phyloP scores from a whole-genome alignment of 2,329 filamentous ascomycete species.

The Diaporthe australafricana region DNA sequence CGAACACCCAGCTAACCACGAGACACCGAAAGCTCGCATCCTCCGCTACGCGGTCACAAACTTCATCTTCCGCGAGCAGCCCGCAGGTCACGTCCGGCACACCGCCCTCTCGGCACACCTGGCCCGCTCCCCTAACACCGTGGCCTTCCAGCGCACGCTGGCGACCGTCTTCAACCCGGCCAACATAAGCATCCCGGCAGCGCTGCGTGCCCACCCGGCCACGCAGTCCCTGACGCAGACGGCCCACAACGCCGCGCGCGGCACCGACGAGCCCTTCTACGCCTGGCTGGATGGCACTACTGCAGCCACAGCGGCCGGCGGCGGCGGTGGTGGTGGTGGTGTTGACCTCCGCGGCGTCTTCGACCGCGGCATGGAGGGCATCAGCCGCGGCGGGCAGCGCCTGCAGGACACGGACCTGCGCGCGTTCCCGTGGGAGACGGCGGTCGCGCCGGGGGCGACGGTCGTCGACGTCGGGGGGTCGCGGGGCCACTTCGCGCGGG shows the following conservation, averaged over 20 bases:
- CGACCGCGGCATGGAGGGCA: constrained; percentile 10
- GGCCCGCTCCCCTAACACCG: neutral
- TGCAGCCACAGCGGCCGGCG: neutral
- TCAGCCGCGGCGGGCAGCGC: constrained; percentile 7
- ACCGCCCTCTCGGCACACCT: constrained; percentile 5
- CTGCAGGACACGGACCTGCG: constrained; percentile 11
- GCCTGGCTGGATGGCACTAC: neutral
- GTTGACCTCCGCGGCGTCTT: neutral
- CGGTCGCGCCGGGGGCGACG: neutral
- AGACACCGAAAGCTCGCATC: neutral
- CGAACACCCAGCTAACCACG: neutral
- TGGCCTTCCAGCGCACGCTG: constrained; percentile 5
- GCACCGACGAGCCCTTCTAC: neutral
- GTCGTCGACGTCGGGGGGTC: constrained; percentile 23
- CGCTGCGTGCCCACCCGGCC: neutral
- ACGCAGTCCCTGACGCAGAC: neutral
- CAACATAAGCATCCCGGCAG: neutral
- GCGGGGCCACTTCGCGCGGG: neutral
- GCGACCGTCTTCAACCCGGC: neutral
- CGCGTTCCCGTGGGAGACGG: neutral
- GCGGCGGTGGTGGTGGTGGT: no score
- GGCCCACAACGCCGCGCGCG: neutral
- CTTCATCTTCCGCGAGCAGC: constrained; percentile 1
- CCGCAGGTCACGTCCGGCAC: neutral
- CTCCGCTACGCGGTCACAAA: constrained; percentile 14